Base-by-base conservation (phyloP, 345 rosid species). In the Trapa bicornis region DNA sequence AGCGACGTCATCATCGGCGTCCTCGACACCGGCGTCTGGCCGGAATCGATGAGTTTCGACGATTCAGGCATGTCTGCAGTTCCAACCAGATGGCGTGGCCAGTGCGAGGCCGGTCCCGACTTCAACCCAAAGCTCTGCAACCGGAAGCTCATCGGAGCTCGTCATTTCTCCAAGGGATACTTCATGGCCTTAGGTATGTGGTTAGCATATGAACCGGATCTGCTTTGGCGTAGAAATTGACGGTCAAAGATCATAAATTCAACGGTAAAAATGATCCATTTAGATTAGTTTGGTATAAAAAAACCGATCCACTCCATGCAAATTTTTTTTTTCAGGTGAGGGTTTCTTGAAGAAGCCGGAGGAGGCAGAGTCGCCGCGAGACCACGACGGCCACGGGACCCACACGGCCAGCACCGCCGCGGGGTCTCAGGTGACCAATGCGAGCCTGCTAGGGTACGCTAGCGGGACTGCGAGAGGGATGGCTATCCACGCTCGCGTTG, bases 1-100 rank as follows among this genome's bases (percentile, higher is more conserved):
- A 22, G 13, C 10, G 87, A 77, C 39, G 93, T 93, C 38, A 39
- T 89, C 7, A 73, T 93, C 22, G 98, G 98, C 0, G 96, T 93
- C 29, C 81, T 93, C 0, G 98, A 93, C 53, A 88, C 96, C 0
- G 98, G 98, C 1, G 85, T 89, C 16, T 89, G 93, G 98, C 98
- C 98, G 0, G 97, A 88, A 73, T 86, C 89, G 0, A 79, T 74
- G 64, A 85, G 91, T 15, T 89, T 78, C 33, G 84, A 82, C 61
- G 98, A 88, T 58, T 42, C 79, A 0, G 88, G 82, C 2, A 88
- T 89, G 93, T 80, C 96, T 0, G 85, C 66, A 72, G 76, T 89
- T 66, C 94, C 98, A 0, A 58, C 78, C 0, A 77, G 77, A 61
- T 93, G 98, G 98, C 70, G 54, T 11, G 98, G 98, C 0, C 68